Evolutionary conservation across 176 grass and related monocot species (phyloP).

Genomic region (Thinopyrum elongatum): DNA sequence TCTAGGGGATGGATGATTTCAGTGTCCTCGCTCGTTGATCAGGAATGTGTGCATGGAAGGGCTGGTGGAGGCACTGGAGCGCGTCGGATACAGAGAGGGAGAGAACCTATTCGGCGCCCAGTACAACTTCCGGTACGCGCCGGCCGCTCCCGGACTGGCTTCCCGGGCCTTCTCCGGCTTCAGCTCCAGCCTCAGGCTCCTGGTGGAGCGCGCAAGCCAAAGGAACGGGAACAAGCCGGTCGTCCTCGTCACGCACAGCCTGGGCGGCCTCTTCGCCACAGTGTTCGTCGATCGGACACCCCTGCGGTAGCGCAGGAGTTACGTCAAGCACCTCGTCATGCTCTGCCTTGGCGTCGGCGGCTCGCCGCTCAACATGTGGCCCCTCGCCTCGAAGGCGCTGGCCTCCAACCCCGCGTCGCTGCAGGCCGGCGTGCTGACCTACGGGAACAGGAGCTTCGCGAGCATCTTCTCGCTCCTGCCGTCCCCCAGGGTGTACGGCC

Average conservation of each 20-base stretch:
- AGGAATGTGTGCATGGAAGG: background rate
- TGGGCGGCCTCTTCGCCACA: background rate
- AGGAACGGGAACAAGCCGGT: background rate
- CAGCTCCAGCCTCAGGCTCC: background rate
- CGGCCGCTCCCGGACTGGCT: background rate
- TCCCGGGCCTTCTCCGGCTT: background rate
- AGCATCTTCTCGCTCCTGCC: background rate
- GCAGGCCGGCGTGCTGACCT: background rate
- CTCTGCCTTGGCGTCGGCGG: background rate
- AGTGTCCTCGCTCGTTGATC: too few relatives aligned
- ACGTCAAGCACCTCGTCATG: conserved; percentile 19
- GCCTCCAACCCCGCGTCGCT: too few relatives aligned
- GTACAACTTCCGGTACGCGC: background rate
- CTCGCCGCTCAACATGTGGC: background rate
- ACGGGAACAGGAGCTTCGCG: background rate
- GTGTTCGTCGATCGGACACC: background rate
- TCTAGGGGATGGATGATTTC: too few relatives aligned
- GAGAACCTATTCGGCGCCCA: background rate
- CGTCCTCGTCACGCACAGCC: background rate
- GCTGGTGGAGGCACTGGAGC: background rate
- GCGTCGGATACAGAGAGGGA: background rate
- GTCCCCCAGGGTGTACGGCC: background rate
- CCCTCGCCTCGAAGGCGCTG: background rate
- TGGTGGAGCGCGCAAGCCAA: background rate
- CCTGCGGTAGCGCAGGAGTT: background rate